Conservation (phyloP, 2,329 filamentous ascomycete species). For the Lachnellula suecica region DNA sequence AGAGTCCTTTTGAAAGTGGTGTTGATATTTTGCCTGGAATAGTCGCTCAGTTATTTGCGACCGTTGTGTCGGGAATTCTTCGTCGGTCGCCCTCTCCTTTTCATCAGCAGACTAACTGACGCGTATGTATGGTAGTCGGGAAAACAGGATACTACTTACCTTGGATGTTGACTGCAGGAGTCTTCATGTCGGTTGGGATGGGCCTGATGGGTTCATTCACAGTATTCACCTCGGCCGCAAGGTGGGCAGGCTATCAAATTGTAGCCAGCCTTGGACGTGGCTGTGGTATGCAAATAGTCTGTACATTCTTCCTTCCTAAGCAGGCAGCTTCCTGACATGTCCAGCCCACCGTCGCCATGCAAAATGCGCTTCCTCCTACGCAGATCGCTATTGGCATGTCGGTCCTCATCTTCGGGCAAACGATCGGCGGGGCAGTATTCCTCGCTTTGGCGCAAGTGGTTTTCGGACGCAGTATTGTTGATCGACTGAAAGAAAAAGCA, state of each 20-base stretch:
- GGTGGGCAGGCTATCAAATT: constrained; percentile 20
- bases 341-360: constrained; percentile 32
- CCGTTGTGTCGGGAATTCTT: constrained; percentile 16
- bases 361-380: constrained; percentile 27
- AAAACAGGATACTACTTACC: constrained; percentile 33
- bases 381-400: constrained; percentile 34
- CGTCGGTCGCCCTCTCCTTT: constrained; percentile 1
- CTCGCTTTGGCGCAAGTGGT: constrained; percentile 31
- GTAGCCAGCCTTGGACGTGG: constrained; percentile 13
- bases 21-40: constrained; percentile 26
- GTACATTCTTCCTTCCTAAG: background rate
- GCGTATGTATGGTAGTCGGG: background rate
- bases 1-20: constrained; percentile 24
- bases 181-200: constrained; percentile 28
- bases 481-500: too few relatives aligned
- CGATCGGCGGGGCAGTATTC: constrained; percentile 32
- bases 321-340: background rate
- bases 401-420: constrained; percentile 34
- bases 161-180: constrained; percentile 28
- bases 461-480: constrained; percentile 21
- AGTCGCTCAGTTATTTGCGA: constrained; percentile 6
- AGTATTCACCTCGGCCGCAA: constrained; percentile 6
- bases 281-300: constrained; percentile 16
- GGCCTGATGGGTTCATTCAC: constrained; percentile 33
- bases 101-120: background rate